Base-by-base conservation (phyloP, 305 asterid species). In the Lippia alba region DNA sequence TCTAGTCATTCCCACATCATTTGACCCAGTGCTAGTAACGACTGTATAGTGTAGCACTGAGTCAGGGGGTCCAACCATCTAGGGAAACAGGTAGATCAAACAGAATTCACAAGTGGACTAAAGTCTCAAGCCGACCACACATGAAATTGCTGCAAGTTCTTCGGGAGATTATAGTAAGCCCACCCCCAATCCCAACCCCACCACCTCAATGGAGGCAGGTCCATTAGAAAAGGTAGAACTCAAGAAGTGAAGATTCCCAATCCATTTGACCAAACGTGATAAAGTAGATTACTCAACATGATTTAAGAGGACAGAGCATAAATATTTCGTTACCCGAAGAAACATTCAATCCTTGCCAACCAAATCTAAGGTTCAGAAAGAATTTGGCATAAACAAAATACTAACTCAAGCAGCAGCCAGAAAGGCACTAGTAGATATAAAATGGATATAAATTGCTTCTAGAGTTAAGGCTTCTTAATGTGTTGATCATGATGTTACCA, bases 401-500 rank as follows among this genome's bases (percentile, higher is more conserved):
- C 14, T 24, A 57, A 70, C 19, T 8, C 32, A 54, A 53, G 64
- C 54, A 74, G 58, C 71, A 71, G 67, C 49, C 10, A 40, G 44
- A 70, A 50, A 5, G 61, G 62, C 30, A 56, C 59, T 36, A 66
- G 56, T 19, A 24, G 51, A 60, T 39, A 24, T 18, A 56, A 65
- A 24, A 50, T 50, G 67, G 56, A 66, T 36, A 64, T 67, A 56
- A 65, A 54, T 48, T 39, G 20, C 32, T 50, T 40, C 45, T 51
- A 72, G 50, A 46, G 19, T 34, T 34, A 20, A 39, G 40, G 55
- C 40, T 17, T 33, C 34, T 54, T 59, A 51, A 36, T 11, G 56
- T 19, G 33, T 44, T 50, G 51, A 58, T 68, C 74, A 61, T 58
- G 68, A 64, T 53, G 74, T 53, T 81, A 91, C 96, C 96, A 69